A percentile compares a stretch with the other conserved stretches of the same genome.
These are phyloP conservation scores for Aegilops sharonensis DNA, from an alignment of 176 grass and related monocot species.

Conservation along the genomic window DNA sequence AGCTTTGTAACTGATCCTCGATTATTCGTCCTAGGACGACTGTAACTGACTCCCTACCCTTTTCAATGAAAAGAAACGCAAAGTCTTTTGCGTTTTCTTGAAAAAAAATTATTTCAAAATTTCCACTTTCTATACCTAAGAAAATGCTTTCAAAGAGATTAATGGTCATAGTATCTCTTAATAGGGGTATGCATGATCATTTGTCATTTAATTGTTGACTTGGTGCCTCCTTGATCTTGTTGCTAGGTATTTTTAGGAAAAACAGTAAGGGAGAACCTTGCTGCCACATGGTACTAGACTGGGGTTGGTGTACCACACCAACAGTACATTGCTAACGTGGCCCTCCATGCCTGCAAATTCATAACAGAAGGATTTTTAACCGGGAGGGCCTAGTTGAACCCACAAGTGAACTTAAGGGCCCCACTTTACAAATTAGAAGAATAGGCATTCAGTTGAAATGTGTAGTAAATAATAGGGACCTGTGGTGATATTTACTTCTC, in stretches of 20 bases:
- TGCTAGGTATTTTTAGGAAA: slow-evolving; percentile 13
- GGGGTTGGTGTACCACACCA: not conserved
- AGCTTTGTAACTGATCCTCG: no score
- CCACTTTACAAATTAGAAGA: slow-evolving; percentile 21
- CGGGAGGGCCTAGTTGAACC: not conserved
- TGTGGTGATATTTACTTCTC: slow-evolving; percentile 19
- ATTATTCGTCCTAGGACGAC: no score
- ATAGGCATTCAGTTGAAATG: not conserved
- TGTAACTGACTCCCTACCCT: no score
- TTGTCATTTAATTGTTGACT: not conserved
- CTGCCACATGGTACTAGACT: slow-evolving; percentile 20
- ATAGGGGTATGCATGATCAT: not conserved
- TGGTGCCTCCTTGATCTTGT: not conserved
- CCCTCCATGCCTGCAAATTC: slow-evolving; percentile 2
- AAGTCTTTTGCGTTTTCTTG: no score
- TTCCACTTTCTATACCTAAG: not conserved
- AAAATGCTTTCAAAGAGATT: slow-evolving; percentile 17
- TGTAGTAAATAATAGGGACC: slow-evolving; percentile 12
- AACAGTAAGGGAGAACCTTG: not conserved
- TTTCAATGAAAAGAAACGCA: no score
- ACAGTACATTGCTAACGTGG: not conserved
- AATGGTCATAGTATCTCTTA: not conserved
- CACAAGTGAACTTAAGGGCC: not conserved
- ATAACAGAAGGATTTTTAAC: slow-evolving; percentile 7
- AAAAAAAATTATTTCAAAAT: not conserved